Conservation (phyloP, 2,329 filamentous ascomycete genomes). For the Westerdykella aurantiaca region DNA sequence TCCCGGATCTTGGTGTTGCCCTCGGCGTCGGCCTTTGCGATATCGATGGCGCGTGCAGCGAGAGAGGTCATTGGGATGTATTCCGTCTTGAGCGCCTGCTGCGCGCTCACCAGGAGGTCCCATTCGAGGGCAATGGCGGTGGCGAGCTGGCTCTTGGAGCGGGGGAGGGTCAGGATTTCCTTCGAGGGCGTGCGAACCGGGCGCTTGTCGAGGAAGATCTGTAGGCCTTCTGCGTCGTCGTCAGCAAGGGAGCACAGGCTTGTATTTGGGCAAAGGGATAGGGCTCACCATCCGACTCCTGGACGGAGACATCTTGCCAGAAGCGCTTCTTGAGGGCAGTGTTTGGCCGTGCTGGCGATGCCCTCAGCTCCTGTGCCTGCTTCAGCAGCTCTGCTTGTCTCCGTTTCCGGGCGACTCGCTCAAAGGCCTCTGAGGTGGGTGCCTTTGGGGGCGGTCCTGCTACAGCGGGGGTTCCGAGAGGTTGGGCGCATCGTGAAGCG, state of each 20-base stretch:
- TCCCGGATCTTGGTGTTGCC: conserved; percentile 52
- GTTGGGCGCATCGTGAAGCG: conserved; percentile 45
- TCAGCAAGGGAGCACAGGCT: conserved; percentile 8
- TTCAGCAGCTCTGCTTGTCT: conserved; percentile 48
- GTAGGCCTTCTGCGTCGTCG: conserved; percentile 44
- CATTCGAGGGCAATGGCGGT: conserved; percentile 86
- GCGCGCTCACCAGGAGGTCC: conserved; percentile 75
- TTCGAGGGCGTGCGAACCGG: conserved; percentile 75
- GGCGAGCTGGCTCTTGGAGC: conserved; percentile 73
- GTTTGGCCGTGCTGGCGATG: conserved; percentile 42
- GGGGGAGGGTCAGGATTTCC: conserved; percentile 63
- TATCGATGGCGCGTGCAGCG: conserved; percentile 75
- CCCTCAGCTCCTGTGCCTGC: conserved; percentile 41
- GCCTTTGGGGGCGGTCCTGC: conserved; percentile 56
- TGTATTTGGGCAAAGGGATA: not conserved
- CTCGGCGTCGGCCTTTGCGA: conserved; percentile 59
- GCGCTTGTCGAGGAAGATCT: conserved; percentile 70
- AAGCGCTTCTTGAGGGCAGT: conserved; percentile 64
- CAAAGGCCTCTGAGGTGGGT: conserved; percentile 47
- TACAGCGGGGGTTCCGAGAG: conserved; percentile 52
- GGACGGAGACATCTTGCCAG: conserved; percentile 77
- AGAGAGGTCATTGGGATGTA: conserved; percentile 87
- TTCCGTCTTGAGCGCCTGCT: conserved; percentile 80
- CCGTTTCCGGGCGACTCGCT: conserved; percentile 44
- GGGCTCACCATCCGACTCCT: conserved; percentile 52